Base-by-base conservation (phyloP, 169 alveolate species). In the Blepharisma undulans region DNA sequence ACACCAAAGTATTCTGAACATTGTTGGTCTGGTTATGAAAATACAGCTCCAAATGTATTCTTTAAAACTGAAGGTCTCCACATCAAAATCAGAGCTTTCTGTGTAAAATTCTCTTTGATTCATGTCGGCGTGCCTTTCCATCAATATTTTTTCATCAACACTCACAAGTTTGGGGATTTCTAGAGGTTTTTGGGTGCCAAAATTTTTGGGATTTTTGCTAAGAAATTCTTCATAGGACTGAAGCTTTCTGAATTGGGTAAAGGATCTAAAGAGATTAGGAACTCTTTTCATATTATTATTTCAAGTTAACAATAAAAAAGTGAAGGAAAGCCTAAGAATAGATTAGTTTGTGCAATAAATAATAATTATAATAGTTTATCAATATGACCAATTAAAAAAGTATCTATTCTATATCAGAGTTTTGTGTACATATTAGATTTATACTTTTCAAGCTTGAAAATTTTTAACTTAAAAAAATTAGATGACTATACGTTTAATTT, bases 11-110 rank as follows among this genome's bases (percentile, higher is more conserved):
- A 72, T 7, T 72, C 80, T 72, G 19, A 79, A 79, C 0, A 22
- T 8, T 10, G 89, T 48, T 19, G 71, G 72, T 14, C 60, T 33
- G 8, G 33, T 34, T 21, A 25, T 32, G n/a, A 36, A 60, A 21
- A 82, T 30, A 16, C 32, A 59, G 12, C 33, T 60, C 78, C 76
- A 82, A 21, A 82, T 19, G 76, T 82, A 82, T 78, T 82, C 89
- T 59, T 82, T 82, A n/a, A 82, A 30, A 59, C 14, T 4, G 36
- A 82, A 82, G 6, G 71, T 60, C 36, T 82, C 89, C 19, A 59
- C 76, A 30, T 82, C 89, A 60, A 82, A 82, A 72, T 82, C 89
- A 36, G 89, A 82, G 25, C 34, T 59, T 82, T 82, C 89, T 32
- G 89, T 82, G 33, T 82, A 22, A 82, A 82, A 82, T 72, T 82